Conservation (phyloP, 495 filamentous ascomycete genomes). For the Penicillium silybi region DNA sequence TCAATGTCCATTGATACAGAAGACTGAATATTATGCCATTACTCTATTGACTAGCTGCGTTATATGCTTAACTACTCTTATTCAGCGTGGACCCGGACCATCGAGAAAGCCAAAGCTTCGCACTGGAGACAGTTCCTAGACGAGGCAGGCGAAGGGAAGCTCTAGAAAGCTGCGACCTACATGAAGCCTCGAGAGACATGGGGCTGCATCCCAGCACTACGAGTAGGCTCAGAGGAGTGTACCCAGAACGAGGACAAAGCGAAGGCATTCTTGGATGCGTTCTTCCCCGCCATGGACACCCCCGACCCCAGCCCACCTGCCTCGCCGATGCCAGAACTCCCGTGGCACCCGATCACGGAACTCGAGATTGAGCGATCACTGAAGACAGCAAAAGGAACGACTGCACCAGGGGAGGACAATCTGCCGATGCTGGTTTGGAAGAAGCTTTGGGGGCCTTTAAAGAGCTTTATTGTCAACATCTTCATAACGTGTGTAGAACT, state of each 20-base stretch:
- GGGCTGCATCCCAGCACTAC: slow-evolving; percentile 13
- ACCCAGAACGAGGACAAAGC: slow-evolving; percentile 22
- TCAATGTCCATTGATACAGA: too few relatives aligned
- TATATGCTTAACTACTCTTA: too few relatives aligned
- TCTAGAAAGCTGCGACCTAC: slow-evolving; percentile 25
- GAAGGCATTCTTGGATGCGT: slow-evolving; percentile 18
- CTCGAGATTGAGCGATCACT: slow-evolving; percentile 22
- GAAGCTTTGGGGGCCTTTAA: slow-evolving; percentile 16
- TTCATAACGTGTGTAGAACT: slow-evolving; percentile 16
- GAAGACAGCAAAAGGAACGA: slow-evolving; percentile 14
- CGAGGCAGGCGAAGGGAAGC: slow-evolving; percentile 16
- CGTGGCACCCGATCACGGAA: slow-evolving; percentile 21
- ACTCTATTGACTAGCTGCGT: too few relatives aligned
- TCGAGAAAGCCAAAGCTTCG: slow-evolving; percentile 14
- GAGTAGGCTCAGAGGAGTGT: slow-evolving; percentile 5
- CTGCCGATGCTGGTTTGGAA: slow-evolving; percentile 23
- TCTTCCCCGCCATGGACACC: slow-evolving; percentile 23
- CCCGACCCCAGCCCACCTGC: slow-evolving; percentile 1
- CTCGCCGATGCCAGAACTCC: slow-evolving; percentile 3
- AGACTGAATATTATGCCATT: too few relatives aligned
- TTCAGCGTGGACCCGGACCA: slow-evolving; percentile 15
- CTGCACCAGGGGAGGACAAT: slow-evolving; percentile 22
- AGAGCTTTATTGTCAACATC: slow-evolving; percentile 10
- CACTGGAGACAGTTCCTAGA: slow-evolving; percentile 18
- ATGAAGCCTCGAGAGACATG: slow-evolving; percentile 21